Percentiles rank a stretch among this genome's conserved stretches.
These are phyloP conservation scores for Trichoderma guizhouense DNA, from an alignment of 2,329 filamentous ascomycete genomes.

Conservation along the genomic window DNA sequence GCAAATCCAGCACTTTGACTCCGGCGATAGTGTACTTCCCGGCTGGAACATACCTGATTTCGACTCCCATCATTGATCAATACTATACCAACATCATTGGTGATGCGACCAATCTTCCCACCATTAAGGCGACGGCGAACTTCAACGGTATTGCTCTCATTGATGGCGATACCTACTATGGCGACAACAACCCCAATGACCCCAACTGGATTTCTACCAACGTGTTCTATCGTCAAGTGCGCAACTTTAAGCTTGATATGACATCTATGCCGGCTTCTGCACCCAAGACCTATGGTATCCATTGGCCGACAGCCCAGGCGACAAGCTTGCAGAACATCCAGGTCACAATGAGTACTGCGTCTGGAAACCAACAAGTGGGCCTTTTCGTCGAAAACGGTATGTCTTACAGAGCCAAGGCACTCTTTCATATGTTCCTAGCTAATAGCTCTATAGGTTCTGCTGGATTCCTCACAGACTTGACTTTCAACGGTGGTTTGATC, in stretches of 20 bases:
- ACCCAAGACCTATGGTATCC: slow-evolving; percentile 43
- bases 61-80: slow-evolving; percentile 55
- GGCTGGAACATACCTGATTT: slow-evolving; percentile 55
- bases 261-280: slow-evolving; percentile 29
- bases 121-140: slow-evolving; percentile 49
- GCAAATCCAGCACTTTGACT: slow-evolving; percentile 30
- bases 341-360: slow-evolving; percentile 39
- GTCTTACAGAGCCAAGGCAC: neutral
- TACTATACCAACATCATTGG: slow-evolving; percentile 60
- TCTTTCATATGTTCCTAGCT: neutral
- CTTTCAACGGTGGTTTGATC: slow-evolving; percentile 55
- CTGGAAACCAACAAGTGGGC: neutral
- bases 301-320: slow-evolving; percentile 63
- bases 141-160: slow-evolving; percentile 57
- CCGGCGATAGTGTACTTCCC: slow-evolving; percentile 31
- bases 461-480: slow-evolving; percentile 55
- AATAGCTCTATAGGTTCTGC: slow-evolving; percentile 34
- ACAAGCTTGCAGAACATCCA: slow-evolving; percentile 50
- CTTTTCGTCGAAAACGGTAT: slow-evolving; percentile 1
- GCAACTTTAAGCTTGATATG: slow-evolving; percentile 62
- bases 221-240: slow-evolving; percentile 62
- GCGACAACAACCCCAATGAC: slow-evolving; percentile 24
- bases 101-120: slow-evolving; percentile 42
- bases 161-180: slow-evolving; percentile 36
- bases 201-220: slow-evolving; percentile 36